Evolutionary conservation across 257 asterid species (phyloP).

Genomic region (Gardenia jasminoides): DNA sequence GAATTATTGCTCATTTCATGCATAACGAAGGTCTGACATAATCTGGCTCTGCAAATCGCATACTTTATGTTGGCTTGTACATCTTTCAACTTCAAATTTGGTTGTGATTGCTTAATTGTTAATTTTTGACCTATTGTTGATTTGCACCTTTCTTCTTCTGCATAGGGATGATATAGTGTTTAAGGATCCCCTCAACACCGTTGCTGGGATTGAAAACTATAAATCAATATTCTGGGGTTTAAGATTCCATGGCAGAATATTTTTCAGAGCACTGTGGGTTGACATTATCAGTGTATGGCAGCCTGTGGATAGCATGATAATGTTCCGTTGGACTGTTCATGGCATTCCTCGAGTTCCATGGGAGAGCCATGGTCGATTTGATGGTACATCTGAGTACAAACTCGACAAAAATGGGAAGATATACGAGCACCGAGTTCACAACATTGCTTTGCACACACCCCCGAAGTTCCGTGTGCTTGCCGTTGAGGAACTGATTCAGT

Average conservation of each 20-base stretch:
- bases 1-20: not conserved
- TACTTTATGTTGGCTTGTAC: not conserved
- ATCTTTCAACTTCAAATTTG: not conserved
- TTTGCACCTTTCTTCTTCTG: constrained; percentile 10
- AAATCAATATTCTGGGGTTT: constrained; percentile 86
- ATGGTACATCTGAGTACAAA: constrained; percentile 97
- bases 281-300: constrained; percentile 97
- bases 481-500: constrained; percentile 67
- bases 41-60: not conserved
- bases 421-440: constrained; percentile 91
- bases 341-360: constrained; percentile 91
- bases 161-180: constrained; percentile 82
- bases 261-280: constrained; percentile 77
- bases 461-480: constrained; percentile 62
- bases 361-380: constrained; percentile 92
- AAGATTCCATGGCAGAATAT: constrained; percentile 72
- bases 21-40: not conserved
- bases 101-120: constrained; percentile 4
- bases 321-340: constrained; percentile 92
- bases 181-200: constrained; percentile 81
- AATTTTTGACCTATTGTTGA: constrained; percentile 3
- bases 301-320: constrained; percentile 81
- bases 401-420: constrained; percentile 93
- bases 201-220: constrained; percentile 78
- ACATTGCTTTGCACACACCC: constrained; percentile 76